Conservation (phyloP, 345 rosid species). For the Syzygium jambos region DNA sequence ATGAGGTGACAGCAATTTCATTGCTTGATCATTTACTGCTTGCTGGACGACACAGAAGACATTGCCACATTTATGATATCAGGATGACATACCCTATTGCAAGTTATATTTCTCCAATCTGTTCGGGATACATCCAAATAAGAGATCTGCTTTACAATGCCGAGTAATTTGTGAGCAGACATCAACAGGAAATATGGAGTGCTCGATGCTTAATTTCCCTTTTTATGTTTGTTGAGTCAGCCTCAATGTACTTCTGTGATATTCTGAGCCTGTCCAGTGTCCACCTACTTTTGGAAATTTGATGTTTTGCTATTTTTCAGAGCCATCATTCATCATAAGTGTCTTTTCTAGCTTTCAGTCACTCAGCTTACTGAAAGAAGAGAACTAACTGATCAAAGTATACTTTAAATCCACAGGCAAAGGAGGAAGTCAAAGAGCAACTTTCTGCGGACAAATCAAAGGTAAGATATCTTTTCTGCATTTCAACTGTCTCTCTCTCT, state of each 20-base stretch:
- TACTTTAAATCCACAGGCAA: conserved; percentile 7
- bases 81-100: not conserved
- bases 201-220: not conserved
- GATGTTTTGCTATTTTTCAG: not conserved
- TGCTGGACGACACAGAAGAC: not conserved
- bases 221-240: not conserved
- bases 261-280: not conserved
- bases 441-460: conserved; percentile 8
- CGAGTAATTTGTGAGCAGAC: not conserved
- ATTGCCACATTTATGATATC: not conserved
- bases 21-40: not conserved
- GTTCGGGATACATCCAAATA: not conserved
- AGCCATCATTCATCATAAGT: not conserved
- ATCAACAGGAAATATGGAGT: not conserved
- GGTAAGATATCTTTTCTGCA: not conserved
- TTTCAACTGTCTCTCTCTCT: not conserved
- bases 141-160: not conserved
- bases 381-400: not conserved
- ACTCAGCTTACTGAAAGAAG: not conserved
- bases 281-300: not conserved
- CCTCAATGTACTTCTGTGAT: not conserved
- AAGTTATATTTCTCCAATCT: not conserved
- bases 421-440: conserved; percentile 20
- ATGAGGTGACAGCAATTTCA: not conserved
- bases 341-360: not conserved